Evolutionary conservation across 2,329 filamentous ascomycete species (phyloP), one percentile per base, ranked within the genome.

Genomic region (Colletotrichum eremochloae): DNA sequence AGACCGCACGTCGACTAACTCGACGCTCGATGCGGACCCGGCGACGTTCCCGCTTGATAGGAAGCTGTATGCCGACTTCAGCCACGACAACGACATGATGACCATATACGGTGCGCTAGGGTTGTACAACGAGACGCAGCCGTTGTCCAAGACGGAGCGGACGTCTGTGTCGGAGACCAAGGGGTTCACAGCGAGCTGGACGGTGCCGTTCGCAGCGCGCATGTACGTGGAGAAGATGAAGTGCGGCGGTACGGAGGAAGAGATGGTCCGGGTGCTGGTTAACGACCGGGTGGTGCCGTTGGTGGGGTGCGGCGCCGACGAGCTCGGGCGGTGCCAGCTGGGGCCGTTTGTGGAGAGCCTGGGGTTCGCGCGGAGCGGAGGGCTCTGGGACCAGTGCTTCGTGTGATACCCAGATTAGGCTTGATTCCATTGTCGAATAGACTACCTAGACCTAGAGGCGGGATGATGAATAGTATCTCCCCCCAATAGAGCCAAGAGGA

Each of bases 151-250:
- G 33, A 84, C 83, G 3, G 84, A 84, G 8, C 80, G 89, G 36
- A 79, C 87, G 50, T 83, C 87, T 55, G 64, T 67, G 42, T 76
- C 81, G 7, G 80, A 90, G 68, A 87, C 88, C 1, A 85, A 88
- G 46, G 94, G 94, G 3, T 97, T 90, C 80, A 91, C 92, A 14
- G 90, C 94, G 0, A 88, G 91, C 18, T 96, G 93, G 92, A 89
- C 90, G 0, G 94, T 97, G 24, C 93, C 95, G 0, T 97, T 98
- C 81, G 93, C 88, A 0, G 91, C 90, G 24, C 86, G 95, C 65
- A 88, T 94, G 81, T 97, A 97, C 80, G 89, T 98, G 46, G 95
- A 98, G 86, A 96, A 96, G 86, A 91, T 97, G 89, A 82, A 81
- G 52, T 98, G 95, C 80, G 79, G 79, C 2, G 84, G 74, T 12